Evolutionary conservation across 2,329 filamentous ascomycete species (phyloP).

Genomic region (Stemphylium lycopersici): DNA sequence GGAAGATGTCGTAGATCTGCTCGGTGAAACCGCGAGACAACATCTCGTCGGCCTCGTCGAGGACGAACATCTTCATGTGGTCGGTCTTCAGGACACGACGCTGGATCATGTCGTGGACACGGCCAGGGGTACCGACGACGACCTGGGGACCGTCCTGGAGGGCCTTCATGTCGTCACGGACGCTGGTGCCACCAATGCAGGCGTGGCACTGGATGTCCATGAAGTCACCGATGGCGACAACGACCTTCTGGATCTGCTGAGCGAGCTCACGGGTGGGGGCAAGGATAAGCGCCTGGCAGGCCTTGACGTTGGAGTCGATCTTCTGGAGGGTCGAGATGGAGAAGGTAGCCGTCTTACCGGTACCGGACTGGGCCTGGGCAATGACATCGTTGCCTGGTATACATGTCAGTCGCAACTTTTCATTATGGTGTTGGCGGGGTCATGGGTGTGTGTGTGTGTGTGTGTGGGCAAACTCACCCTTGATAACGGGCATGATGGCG

Average conservation of each 20-base stretch:
- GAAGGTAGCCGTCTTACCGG: conserved; percentile 99
- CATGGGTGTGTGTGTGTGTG: background rate
- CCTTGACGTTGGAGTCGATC: conserved; percentile 93
- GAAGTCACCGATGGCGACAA: conserved; percentile 98
- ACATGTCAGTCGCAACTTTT: conserved; percentile 29
- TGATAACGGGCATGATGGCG: conserved; percentile 99
- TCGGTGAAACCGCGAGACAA: conserved; percentile 99
- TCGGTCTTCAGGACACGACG: conserved; percentile 96
- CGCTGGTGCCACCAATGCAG: conserved; percentile 97
- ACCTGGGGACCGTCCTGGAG: conserved; percentile 96
- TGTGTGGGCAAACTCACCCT: conserved; percentile 68
- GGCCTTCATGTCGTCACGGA: conserved; percentile 98
- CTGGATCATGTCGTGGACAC: conserved; percentile 99
- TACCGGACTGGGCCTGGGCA: conserved; percentile 98
- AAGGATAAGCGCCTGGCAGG: conserved; percentile 97
- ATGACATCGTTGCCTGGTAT: conserved; percentile 88
- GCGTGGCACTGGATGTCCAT: conserved; percentile 99
- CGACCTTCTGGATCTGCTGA: conserved; percentile 99
- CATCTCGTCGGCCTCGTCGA: conserved; percentile 99
- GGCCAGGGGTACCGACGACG: conserved; percentile 95
- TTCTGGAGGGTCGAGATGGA: conserved; percentile 99
- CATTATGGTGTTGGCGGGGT: conserved; percentile 6
- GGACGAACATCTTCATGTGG: conserved; percentile 99
- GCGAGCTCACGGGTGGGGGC: conserved; percentile 98
- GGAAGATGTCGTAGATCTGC: conserved; percentile 99